Conservation (phyloP, 495 filamentous ascomycete species). For the Penicillium tannophilum region DNA sequence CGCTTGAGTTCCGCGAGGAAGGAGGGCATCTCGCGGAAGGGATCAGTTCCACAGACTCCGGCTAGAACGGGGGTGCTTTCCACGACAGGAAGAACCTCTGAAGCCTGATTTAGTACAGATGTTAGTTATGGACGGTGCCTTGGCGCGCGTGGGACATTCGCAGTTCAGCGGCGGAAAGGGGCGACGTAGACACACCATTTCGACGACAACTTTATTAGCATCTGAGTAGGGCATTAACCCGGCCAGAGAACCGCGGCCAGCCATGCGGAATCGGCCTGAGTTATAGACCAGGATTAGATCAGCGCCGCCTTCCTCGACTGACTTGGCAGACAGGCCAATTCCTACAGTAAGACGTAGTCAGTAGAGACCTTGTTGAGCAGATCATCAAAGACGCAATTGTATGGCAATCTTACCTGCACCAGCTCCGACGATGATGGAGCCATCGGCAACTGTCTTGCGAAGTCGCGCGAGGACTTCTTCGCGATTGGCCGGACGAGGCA, state of each 20-base stretch:
- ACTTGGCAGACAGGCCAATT: constrained; percentile 72
- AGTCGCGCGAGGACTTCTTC: constrained; percentile 58
- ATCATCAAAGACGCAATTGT: background rate
- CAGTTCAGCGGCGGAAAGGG: background rate
- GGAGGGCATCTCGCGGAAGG: constrained; percentile 57
- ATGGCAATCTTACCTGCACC: constrained; percentile 54
- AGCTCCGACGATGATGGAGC: constrained; percentile 63
- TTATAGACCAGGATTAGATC: constrained; percentile 76
- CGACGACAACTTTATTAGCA: constrained; percentile 67
- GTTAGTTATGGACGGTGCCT: background rate
- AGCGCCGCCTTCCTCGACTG: constrained; percentile 64
- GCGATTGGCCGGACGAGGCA: constrained; percentile 49
- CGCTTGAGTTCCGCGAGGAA: constrained; percentile 60
- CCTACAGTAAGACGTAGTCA: constrained; percentile 31
- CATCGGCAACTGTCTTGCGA: constrained; percentile 50
- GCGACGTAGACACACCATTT: constrained; percentile 54
- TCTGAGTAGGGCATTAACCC: constrained; percentile 74
- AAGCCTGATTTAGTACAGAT: constrained; percentile 35
- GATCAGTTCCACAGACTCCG: constrained; percentile 68
- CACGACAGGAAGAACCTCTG: constrained; percentile 62
- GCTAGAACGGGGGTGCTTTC: constrained; percentile 63
- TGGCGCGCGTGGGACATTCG: background rate
- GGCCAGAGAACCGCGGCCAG: constrained; percentile 67
- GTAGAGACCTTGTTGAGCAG: background rate
- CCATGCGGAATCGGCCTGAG: constrained; percentile 73